phyloP scores from a whole-genome alignment of 192 early-diverging fungal species.

The Entomortierella beljakovae region DNA sequence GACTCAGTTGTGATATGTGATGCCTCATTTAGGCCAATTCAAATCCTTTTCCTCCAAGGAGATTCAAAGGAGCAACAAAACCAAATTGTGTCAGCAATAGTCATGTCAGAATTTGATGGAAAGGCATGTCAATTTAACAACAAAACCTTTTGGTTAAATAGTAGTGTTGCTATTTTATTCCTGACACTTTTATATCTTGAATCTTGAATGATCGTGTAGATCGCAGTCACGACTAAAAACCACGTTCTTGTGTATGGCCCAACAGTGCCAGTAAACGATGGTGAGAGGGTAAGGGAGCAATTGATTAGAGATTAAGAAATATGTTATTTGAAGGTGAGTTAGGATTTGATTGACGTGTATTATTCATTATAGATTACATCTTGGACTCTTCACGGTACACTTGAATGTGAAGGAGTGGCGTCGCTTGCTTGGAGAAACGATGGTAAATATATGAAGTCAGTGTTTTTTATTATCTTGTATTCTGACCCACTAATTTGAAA shows the following conservation, averaged over 20 bases:
- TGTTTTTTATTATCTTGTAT: slow-evolving; percentile 11
- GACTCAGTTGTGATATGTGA: slow-evolving; percentile 63
- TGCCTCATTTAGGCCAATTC: slow-evolving; percentile 57
- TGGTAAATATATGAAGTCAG: slow-evolving; percentile 12
- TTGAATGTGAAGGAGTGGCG: slow-evolving; percentile 33
- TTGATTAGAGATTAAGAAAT: neutral
- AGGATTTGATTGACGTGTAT: too few species aligned
- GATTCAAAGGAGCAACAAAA: slow-evolving; percentile 42
- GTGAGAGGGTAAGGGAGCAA: slow-evolving; percentile 23
- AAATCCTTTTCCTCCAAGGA: slow-evolving; percentile 48
- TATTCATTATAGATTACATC: slow-evolving; percentile 19
- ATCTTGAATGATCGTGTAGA: slow-evolving; percentile 24
- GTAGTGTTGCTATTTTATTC: neutral
- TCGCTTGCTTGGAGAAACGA: slow-evolving; percentile 48
- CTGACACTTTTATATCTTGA: neutral
- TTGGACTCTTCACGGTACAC: slow-evolving; percentile 17
- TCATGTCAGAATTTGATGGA: slow-evolving; percentile 53
- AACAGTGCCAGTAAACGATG: slow-evolving; percentile 1
- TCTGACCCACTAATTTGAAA: neutral
- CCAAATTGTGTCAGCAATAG: slow-evolving; percentile 52
- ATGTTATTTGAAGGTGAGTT: too few species aligned
- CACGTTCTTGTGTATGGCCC: slow-evolving; percentile 49
- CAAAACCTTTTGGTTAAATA: neutral
- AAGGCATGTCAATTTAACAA: slow-evolving; percentile 45
- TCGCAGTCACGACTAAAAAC: slow-evolving; percentile 42